Evolutionary conservation across 768 basidiomycete genomes (phyloP).

Genomic region (Tulasnella sp.): DNA sequence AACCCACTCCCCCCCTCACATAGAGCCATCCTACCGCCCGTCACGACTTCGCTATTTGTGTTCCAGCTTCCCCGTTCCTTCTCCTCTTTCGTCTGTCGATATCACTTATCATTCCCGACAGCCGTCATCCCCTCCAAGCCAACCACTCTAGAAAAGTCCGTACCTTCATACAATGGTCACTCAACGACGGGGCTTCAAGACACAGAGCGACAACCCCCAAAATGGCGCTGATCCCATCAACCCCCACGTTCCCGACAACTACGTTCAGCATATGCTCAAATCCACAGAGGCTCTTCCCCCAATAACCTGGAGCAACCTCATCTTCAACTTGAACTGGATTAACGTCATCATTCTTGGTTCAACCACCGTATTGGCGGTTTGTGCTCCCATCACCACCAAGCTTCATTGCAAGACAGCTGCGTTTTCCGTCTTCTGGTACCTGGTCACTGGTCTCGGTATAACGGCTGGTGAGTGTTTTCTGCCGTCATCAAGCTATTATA

Average conservation of each 20-base stretch:
- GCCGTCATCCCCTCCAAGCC: not conserved
- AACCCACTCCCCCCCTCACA: not conserved
- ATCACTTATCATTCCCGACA: not conserved
- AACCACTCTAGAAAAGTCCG: not conserved
- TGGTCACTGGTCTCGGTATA: conserved; percentile 76
- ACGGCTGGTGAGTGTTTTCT: conserved; percentile 53
- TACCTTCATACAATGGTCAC: conserved; percentile 7
- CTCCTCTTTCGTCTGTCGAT: not conserved
- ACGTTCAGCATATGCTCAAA: conserved; percentile 73
- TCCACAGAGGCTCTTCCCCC: conserved; percentile 70
- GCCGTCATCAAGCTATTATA: not conserved
- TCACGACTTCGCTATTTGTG: not conserved
- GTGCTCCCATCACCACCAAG: conserved; percentile 68
- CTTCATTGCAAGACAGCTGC: conserved; percentile 69
- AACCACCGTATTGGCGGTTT: conserved; percentile 72
- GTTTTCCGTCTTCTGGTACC: conserved; percentile 75
- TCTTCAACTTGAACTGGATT: conserved; percentile 74
- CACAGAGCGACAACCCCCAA: not conserved
- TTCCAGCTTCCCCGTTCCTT: not conserved
- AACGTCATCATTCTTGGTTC: conserved; percentile 71
- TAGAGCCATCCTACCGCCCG: not conserved
- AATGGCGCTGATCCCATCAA: conserved; percentile 42
- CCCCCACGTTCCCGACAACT: conserved; percentile 71
- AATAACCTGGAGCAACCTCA: conserved; percentile 60
- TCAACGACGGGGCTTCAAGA: conserved; percentile 12